Evolutionary conservation across 768 basidiomycete genomes (phyloP).

Genomic region (Exidia glandulosa): DNA sequence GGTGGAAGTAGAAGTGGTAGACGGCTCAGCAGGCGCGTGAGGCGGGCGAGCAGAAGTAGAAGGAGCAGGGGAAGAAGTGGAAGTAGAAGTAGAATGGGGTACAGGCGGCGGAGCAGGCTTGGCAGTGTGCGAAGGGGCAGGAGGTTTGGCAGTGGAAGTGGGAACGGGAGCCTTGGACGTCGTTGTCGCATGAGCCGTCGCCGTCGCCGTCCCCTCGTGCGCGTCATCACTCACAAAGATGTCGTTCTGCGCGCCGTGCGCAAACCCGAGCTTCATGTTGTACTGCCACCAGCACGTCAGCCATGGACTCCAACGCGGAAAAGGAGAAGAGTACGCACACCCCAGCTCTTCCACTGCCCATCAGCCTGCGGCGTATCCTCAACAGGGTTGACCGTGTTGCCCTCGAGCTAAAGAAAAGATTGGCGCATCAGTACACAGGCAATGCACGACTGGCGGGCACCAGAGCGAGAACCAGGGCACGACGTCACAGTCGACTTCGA

Average conservation of each 20-base stretch:
- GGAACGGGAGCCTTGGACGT: too few relatives aligned
- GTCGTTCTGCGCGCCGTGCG: neutral
- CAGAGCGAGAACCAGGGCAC: neutral
- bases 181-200: too few relatives aligned
- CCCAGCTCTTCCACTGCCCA: slow-evolving; percentile 2
- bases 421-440: too few relatives aligned
- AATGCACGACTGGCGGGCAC: too few relatives aligned
- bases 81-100: neutral
- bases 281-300: neutral
- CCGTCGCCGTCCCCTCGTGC: neutral
- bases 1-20: too few relatives aligned
- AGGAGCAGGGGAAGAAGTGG: neutral
- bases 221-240: neutral
- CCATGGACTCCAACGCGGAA: neutral
- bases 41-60: neutral
- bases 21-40: neutral
- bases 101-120: neutral
- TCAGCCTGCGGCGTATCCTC: neutral
- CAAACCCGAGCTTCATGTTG: neutral
- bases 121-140: too few relatives aligned
- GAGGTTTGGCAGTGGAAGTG: too few relatives aligned
- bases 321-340: neutral
- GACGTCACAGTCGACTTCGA: neutral
- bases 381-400: slow-evolving; percentile 3
- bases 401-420: slow-evolving; percentile 1